These are phyloP conservation scores for Xerocomus nothofagi DNA, from an alignment of 1,284 basidiomycete genomes.

Conservation along the genomic window DNA sequence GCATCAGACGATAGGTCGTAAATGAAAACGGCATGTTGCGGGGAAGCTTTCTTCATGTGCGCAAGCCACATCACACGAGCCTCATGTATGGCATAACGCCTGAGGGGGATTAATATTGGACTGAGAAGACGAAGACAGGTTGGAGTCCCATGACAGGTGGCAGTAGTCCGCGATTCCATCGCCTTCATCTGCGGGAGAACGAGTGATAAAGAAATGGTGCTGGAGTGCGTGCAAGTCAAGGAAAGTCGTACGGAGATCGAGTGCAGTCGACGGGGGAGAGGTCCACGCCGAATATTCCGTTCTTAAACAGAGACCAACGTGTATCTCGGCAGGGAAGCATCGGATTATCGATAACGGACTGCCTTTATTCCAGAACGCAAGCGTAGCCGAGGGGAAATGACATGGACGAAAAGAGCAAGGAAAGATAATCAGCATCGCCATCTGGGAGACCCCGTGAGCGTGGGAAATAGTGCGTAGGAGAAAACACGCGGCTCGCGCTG, in stretches of 20 bases:
- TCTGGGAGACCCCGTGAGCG: no score
- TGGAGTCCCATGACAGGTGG: conserved; percentile 11
- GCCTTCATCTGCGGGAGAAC: conserved; percentile 13
- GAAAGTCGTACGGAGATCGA: no score
- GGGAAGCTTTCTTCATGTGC: conserved; percentile 23
- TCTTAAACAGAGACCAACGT: no score
- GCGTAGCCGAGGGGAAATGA: conserved; percentile 12
- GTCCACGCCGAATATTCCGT: no score
- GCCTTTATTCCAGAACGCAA: conserved; percentile 10
- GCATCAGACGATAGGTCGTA: conserved; percentile 13
- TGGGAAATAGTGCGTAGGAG: conserved; percentile 9
- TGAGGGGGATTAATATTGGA: conserved; percentile 9
- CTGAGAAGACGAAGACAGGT: not conserved
- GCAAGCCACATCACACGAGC: conserved; percentile 14
- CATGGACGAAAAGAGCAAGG: conserved; percentile 1
- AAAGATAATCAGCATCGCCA: conserved; percentile 5
- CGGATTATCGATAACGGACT: conserved; percentile 21
- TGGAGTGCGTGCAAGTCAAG: not conserved
- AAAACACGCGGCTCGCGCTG: conserved; percentile 29
- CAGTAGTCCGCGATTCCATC: conserved; percentile 20
- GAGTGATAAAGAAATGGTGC: conserved; percentile 12
- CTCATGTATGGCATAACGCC: conserved; percentile 19
- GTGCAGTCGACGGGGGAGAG: no score
- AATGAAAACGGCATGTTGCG: conserved; percentile 32
- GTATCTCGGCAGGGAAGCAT: conserved; percentile 4